Evolutionary conservation across 208 protist genomes (phyloP), one percentile per base, ranked within the genome.

Genomic region (Acanthamoeba comandoni): DNA sequence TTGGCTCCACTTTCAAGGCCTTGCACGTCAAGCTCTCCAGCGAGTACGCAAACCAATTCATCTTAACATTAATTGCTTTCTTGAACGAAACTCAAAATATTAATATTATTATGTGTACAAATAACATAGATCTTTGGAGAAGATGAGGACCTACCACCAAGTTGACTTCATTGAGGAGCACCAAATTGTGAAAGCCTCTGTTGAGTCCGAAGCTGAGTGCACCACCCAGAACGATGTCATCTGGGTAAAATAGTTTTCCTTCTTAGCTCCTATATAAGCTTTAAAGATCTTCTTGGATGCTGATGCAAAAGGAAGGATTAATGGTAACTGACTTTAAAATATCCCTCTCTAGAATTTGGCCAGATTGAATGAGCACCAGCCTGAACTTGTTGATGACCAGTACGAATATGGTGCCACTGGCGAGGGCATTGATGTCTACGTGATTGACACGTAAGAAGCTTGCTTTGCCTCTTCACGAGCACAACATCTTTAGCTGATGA

Each of bases 81-180:
- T 64, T n/a, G 48, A n/a, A 2, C 31, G n/a, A n/a, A n/a, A n/a
- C n/a, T n/a, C n/a, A n/a, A n/a, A n/a, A n/a, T n/a, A n/a, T n/a
- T n/a, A n/a, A n/a, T n/a, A n/a, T n/a, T n/a, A n/a, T n/a, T n/a
- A n/a, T n/a, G n/a, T n/a, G n/a, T 62, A 19, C n/a, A 15, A 62
- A 62, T n/a, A 62, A 62, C 15, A 15, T 62, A 65, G 58, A 7
- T 65, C 58, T 22, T 22, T 65, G 58, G 24, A 65, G 58, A 65
- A 22, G 58, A 29, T 89, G 15, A 22, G 55, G 5, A 73, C 39
- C 9, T 49, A 89, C 39, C 60, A 35, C 17, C 13, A 35, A 5
- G 80, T 89, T 17, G 62, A 89, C 60, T 52, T 73, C 11, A 71
- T 89, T 49, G 60, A 89, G 43, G 80, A 89, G 62, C 67, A 89